These are phyloP conservation scores for Aphanomyces astaci DNA, from an alignment of 352 stramenopile species.

Conservation along the genomic window DNA sequence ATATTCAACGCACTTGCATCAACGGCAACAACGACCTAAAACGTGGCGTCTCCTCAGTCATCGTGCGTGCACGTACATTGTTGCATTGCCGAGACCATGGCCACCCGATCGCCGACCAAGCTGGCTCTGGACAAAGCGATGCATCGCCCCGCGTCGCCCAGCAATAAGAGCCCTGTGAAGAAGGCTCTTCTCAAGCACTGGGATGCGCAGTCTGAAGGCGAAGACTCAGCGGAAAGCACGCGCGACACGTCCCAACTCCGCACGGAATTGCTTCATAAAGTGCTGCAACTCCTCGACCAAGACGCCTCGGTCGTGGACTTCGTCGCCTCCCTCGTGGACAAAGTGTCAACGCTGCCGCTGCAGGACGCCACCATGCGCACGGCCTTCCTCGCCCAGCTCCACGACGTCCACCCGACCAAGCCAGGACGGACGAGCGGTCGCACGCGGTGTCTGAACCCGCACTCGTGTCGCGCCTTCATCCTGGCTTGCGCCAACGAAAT, in stretches of 20 bases:
- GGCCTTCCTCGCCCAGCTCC: slow-evolving; percentile 37
- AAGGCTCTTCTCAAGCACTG: slow-evolving; percentile 12
- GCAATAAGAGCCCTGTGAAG: slow-evolving; percentile 9
- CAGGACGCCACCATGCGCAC: slow-evolving; percentile 33
- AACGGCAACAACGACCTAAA: slow-evolving; percentile 6
- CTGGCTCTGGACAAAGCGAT: slow-evolving; percentile 3
- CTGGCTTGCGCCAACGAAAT: slow-evolving; percentile 74
- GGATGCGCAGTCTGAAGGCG: background rate
- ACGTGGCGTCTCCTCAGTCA: background rate
- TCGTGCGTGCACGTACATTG: background rate
- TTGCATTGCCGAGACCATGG: background rate
- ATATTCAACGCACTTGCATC: background rate
- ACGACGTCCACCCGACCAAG: slow-evolving; percentile 26
- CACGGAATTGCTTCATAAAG: slow-evolving; percentile 45
- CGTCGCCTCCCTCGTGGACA: slow-evolving; percentile 44
- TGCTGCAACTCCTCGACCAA: slow-evolving; percentile 51
- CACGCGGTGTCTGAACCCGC: slow-evolving; percentile 35
- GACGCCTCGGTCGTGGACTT: slow-evolving; percentile 37
- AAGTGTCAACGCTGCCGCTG: slow-evolving; percentile 36
- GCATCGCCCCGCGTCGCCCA: background rate
- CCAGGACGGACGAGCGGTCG: slow-evolving; percentile 29
- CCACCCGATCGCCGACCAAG: background rate
- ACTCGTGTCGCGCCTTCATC: slow-evolving; percentile 59
- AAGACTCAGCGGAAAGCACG: background rate
- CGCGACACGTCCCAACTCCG: slow-evolving; percentile 27